A percentile compares a stretch with the other conserved stretches of the same genome.
Evolutionary conservation across 2,329 filamentous ascomycete genomes (phyloP).

Genomic region (Cladosporium sp.): DNA sequence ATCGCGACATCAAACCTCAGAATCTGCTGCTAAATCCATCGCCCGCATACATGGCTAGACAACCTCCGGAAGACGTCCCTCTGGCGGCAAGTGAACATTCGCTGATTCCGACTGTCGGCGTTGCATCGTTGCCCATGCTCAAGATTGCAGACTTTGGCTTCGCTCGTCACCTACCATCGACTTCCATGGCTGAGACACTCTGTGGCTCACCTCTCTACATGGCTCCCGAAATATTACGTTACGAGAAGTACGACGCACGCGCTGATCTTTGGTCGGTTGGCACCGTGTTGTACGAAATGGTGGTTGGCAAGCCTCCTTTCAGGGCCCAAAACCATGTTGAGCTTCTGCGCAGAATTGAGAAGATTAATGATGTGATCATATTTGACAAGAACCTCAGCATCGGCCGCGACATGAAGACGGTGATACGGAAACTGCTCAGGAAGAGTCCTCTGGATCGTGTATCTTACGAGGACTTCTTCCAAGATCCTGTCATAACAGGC

Average conservation of each 20-base stretch:
- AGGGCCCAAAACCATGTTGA: slow-evolving; percentile 92
- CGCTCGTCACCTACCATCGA: slow-evolving; percentile 82
- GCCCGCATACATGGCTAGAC: slow-evolving; percentile 62
- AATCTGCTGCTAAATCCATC: slow-evolving; percentile 89
- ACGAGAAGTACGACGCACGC: slow-evolving; percentile 95
- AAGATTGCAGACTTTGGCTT: slow-evolving; percentile 99
- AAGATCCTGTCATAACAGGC: slow-evolving; percentile 44
- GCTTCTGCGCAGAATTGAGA: slow-evolving; percentile 85
- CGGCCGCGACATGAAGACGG: slow-evolving; percentile 70
- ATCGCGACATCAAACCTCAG: slow-evolving; percentile 96
- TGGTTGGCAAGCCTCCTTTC: slow-evolving; percentile 84
- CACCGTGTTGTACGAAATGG: slow-evolving; percentile 93
- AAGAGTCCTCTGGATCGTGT: slow-evolving; percentile 80
- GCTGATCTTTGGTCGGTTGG: slow-evolving; percentile 97
- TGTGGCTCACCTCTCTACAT: slow-evolving; percentile 97
- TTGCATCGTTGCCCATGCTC: slow-evolving; percentile 85
- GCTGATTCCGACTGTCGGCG: slow-evolving; percentile 72
- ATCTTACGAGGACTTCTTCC: slow-evolving; percentile 82
- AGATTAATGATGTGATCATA: slow-evolving; percentile 76
- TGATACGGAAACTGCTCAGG: slow-evolving; percentile 79
- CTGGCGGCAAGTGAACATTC: slow-evolving; percentile 78
- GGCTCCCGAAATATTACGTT: slow-evolving; percentile 95
- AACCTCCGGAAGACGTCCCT: slow-evolving; percentile 59
- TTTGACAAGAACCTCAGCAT: slow-evolving; percentile 56
- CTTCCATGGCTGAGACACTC: slow-evolving; percentile 88